Conservation (phyloP, 495 filamentous ascomycete species). For the Trichoderma gamsii region DNA sequence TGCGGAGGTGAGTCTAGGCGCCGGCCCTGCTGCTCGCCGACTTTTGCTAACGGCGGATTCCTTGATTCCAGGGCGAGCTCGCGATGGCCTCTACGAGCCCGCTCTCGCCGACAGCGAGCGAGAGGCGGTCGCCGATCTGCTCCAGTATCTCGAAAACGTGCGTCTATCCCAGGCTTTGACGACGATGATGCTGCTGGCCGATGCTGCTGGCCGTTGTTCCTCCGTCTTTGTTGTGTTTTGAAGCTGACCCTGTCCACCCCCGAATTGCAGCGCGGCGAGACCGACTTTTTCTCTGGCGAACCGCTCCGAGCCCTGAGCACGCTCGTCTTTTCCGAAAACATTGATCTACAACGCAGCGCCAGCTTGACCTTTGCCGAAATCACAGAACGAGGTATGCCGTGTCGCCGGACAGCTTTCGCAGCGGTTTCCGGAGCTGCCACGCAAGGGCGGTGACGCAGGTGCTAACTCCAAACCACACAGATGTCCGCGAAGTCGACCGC, state of each 20-base stretch:
- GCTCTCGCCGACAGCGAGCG: conserved; percentile 93
- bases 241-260: background rate
- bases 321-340: conserved; percentile 96
- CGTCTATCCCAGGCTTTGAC: background rate
- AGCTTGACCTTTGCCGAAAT: conserved; percentile 99
- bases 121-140: conserved; percentile 91
- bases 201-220: background rate
- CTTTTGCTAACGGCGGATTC: conserved; percentile 16
- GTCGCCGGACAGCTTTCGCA: background rate
- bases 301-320: conserved; percentile 93
- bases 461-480: conserved; percentile 43
- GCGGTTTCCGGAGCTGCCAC: background rate
- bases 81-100: conserved; percentile 91
- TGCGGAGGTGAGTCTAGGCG: conserved; percentile 30
- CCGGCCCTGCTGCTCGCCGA: background rate
- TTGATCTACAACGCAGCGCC: conserved; percentile 94
- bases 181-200: background rate
- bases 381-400: conserved; percentile 80
- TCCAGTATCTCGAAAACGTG: conserved; percentile 95
- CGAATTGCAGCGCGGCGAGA: conserved; percentile 67
- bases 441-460: conserved; percentile 11
- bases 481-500: conserved; percentile 92
- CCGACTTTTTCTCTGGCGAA: conserved; percentile 96
- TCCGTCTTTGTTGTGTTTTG: background rate
- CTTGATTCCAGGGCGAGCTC: conserved; percentile 61